These are phyloP conservation scores for Quercus lobata DNA, from an alignment of 331 rosid genomes.

Conservation along the genomic window DNA sequence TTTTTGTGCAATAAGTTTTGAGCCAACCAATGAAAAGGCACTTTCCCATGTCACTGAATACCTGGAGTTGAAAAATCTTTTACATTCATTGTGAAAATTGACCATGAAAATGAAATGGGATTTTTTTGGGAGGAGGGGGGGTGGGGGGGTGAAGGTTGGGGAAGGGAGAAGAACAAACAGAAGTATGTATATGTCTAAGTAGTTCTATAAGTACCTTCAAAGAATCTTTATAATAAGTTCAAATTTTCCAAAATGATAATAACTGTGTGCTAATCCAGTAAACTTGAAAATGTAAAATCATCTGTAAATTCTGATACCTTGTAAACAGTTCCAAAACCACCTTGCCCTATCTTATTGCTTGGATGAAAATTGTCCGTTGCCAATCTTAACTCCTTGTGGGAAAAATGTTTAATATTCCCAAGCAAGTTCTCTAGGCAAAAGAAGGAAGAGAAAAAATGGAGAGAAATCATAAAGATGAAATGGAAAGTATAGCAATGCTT, in stretches of 20 bases:
- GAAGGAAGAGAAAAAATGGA: slow-evolving; percentile 5
- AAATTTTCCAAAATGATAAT: slow-evolving; percentile 12
- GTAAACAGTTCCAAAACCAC: slow-evolving; percentile 93
- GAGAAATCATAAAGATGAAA: background rate
- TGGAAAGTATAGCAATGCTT: background rate
- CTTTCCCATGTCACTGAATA: background rate
- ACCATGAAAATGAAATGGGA: background rate
- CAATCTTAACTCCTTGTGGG: slow-evolving; percentile 56
- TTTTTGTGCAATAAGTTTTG: background rate
- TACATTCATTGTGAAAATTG: background rate
- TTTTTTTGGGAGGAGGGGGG: too few relatives aligned
- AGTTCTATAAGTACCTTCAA: slow-evolving; percentile 9
- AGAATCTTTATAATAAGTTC: slow-evolving; percentile 12
- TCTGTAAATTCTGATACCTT: slow-evolving; percentile 48
- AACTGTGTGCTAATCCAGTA: background rate
- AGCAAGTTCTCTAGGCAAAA: slow-evolving; percentile 40
- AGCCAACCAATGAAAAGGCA: background rate
- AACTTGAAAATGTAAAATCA: slow-evolving; percentile 11
- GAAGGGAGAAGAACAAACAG: background rate
- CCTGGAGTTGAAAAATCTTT: background rate
- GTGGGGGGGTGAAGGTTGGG: background rate
- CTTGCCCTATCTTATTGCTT: slow-evolving; percentile 75
- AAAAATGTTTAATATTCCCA: slow-evolving; percentile 55
- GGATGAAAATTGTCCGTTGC: slow-evolving; percentile 74
- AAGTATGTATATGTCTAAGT: background rate